Evolutionary conservation across 2,329 filamentous ascomycete genomes (phyloP).

Genomic region (Volutella citrinella): DNA sequence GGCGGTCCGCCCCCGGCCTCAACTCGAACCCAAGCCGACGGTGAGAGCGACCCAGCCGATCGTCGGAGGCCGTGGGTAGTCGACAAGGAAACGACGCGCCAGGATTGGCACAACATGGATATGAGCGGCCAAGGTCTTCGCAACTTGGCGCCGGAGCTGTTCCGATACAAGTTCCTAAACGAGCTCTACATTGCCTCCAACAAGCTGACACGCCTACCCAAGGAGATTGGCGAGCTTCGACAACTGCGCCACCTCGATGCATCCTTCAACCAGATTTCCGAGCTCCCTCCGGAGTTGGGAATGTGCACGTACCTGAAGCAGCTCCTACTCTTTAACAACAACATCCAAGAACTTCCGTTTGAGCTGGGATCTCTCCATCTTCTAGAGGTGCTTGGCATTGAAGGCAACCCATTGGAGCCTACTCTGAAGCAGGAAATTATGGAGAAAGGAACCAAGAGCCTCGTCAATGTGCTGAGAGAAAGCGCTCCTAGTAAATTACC

Average conservation of each 20-base stretch:
- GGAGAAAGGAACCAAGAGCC: constrained; percentile 80
- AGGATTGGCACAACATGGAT: constrained; percentile 92
- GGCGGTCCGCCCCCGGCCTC: constrained; percentile 50
- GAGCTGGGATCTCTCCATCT: constrained; percentile 88
- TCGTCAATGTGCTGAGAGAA: constrained; percentile 82
- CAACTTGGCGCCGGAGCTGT: constrained; percentile 74
- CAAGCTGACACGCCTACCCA: constrained; percentile 76
- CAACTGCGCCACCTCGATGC: constrained; percentile 81
- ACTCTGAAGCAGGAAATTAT: constrained; percentile 78
- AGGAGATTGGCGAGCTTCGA: constrained; percentile 77
- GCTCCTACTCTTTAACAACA: constrained; percentile 86
- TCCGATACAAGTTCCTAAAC: constrained; percentile 83
- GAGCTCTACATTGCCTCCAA: constrained; percentile 95
- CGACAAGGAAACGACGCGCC: constrained; percentile 63
- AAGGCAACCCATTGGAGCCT: constrained; percentile 81
- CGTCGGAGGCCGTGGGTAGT: constrained; percentile 62
- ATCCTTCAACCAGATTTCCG: constrained; percentile 80
- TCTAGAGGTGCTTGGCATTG: constrained; percentile 84
- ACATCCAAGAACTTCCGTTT: constrained; percentile 75
- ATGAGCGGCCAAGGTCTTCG: constrained; percentile 94
- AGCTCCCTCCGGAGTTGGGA: constrained; percentile 85
- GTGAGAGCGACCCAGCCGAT: constrained; percentile 54
- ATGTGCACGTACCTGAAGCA: constrained; percentile 94
- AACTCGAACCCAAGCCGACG: constrained; percentile 45
- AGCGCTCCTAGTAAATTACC: constrained; percentile 79